phyloP scores from a whole-genome alignment of 306 rosid genomes.

The Castanea sativa region DNA sequence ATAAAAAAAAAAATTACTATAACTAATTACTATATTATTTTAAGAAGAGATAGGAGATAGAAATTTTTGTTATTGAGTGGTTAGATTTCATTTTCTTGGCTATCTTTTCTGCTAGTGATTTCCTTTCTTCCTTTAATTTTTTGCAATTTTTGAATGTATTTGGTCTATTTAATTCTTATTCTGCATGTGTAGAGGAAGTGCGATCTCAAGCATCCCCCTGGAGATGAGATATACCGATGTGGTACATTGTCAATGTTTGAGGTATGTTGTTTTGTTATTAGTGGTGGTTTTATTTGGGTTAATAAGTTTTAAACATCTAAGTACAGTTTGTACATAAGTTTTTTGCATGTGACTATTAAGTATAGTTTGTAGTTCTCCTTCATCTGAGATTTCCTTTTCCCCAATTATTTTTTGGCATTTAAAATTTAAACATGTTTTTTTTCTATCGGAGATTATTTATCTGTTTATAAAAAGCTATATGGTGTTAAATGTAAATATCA shows the following conservation, averaged over 20 bases:
- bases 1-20: too few species aligned
- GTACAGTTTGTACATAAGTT: neutral
- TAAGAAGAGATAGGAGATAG: neutral
- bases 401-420: neutral
- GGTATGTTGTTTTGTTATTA: constrained; percentile 44
- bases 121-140: neutral
- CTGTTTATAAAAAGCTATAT: neutral
- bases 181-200: constrained; percentile 73
- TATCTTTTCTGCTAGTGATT: neutral
- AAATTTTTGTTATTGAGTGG: neutral
- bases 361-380: too few species aligned
- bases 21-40: neutral
- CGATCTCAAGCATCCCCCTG: constrained; percentile 99
- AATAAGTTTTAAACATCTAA: neutral
- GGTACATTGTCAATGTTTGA: constrained; percentile 99
- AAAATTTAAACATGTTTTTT: neutral
- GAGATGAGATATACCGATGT: constrained; percentile 95
- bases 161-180: neutral
- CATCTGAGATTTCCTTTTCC: neutral
- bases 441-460: neutral
- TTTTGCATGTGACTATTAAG: neutral
- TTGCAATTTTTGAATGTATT: neutral
- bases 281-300: neutral
- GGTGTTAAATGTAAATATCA: neutral
- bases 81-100: neutral